Percentiles rank a stretch among this genome's conserved stretches.
phyloP scores from a whole-genome alignment of 768 basidiomycete genomes.

The Lepiota brunneoincarnata region DNA sequence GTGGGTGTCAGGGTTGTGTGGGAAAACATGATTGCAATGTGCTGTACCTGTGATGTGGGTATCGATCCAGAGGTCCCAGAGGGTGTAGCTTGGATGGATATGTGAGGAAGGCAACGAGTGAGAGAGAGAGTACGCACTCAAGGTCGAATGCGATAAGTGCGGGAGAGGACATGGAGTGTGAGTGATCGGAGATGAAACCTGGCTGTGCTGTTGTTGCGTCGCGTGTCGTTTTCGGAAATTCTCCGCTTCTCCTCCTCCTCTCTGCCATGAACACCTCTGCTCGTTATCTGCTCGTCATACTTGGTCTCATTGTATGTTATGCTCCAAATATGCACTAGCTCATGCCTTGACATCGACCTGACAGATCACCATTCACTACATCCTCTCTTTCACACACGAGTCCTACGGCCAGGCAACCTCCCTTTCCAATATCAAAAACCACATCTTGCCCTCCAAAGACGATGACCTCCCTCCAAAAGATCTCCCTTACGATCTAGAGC shows the following conservation, averaged over 20 bases:
- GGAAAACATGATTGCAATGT: background rate
- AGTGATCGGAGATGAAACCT: background rate
- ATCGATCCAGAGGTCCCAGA: conserved; percentile 90
- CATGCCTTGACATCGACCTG: conserved; percentile 10
- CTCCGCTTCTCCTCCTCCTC: background rate
- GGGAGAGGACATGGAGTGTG: conserved; percentile 27
- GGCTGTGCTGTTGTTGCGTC: background rate
- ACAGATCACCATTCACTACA: conserved; percentile 36
- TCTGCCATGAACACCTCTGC: conserved; percentile 28
- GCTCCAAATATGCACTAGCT: background rate
- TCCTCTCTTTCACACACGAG: conserved; percentile 50
- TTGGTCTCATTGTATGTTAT: conserved; percentile 29
- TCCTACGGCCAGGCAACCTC: conserved; percentile 50
- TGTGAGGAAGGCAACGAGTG: conserved; percentile 1
- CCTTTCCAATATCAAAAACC: conserved; percentile 26
- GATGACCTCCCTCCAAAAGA: background rate
- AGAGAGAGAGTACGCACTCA: conserved; percentile 44
- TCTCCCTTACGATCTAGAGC: background rate
- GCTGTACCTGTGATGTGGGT: conserved; percentile 61
- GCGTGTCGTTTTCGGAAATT: background rate
- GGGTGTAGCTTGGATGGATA: conserved; percentile 57
- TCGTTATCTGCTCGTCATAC: conserved; percentile 31
- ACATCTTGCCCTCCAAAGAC: conserved; percentile 8
- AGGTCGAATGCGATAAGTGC: conserved; percentile 78
- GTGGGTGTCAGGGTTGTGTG: background rate